phyloP scores from a whole-genome alignment of 805 yeast species.

The Ogataea pini region DNA sequence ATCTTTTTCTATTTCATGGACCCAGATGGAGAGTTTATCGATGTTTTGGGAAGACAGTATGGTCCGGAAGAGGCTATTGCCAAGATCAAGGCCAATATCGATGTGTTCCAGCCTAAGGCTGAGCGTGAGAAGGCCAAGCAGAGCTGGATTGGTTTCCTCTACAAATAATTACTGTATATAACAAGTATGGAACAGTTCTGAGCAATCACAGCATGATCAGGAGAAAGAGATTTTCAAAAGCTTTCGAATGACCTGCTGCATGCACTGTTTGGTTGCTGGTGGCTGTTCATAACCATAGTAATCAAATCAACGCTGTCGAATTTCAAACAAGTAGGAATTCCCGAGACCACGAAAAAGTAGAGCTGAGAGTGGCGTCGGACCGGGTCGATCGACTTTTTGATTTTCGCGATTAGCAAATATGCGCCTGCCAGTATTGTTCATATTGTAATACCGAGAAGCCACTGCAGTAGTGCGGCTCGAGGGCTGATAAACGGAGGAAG shows the following conservation, averaged over 20 bases:
- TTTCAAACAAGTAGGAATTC: slow-evolving; percentile 2
- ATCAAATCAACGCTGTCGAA: background rate
- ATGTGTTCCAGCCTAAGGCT: slow-evolving; percentile 70
- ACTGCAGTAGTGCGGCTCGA: slow-evolving; percentile 1
- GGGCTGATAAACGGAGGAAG: background rate
- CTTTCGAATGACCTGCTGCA: slow-evolving; percentile 2
- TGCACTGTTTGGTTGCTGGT: background rate
- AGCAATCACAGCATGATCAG: background rate
- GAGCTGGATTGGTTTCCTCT: slow-evolving; percentile 60
- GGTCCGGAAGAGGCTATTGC: slow-evolving; percentile 75
- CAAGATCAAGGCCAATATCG: slow-evolving; percentile 73
- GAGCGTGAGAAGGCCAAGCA: slow-evolving; percentile 66
- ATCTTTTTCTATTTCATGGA: slow-evolving; percentile 97
- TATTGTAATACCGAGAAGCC: background rate
- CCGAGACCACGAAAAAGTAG: slow-evolving; percentile 2
- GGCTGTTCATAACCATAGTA: background rate
- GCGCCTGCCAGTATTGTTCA: background rate
- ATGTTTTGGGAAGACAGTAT: slow-evolving; percentile 90
- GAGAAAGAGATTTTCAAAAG: background rate
- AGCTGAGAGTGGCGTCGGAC: slow-evolving; percentile 4
- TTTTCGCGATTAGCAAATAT: slow-evolving; percentile 1
- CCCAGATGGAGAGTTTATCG: slow-evolving; percentile 95
- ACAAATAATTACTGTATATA: slow-evolving; percentile 37
- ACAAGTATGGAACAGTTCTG: background rate
- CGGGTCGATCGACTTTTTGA: slow-evolving; percentile 2